Evolutionary conservation across 2,329 filamentous ascomycete genomes (phyloP).

Genomic region (Emmonsia crescens): DNA sequence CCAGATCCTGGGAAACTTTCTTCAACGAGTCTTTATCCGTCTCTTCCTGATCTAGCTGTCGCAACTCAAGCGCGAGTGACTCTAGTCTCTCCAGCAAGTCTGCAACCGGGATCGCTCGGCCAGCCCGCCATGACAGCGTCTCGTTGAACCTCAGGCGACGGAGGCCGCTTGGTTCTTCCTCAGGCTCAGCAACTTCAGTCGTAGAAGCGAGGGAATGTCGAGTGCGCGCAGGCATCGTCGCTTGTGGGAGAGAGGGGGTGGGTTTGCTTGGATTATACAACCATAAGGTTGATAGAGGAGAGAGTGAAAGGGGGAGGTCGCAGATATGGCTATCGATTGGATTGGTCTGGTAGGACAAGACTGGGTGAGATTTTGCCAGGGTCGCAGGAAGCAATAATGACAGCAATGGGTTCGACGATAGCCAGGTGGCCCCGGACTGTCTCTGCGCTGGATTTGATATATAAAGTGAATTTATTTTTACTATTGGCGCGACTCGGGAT

Average conservation of each 20-base stretch:
- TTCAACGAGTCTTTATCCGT: conserved; percentile 72
- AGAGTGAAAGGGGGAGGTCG: background rate
- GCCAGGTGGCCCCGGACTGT: background rate
- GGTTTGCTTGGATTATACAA: conserved; percentile 13
- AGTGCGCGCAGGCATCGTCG: conserved; percentile 35
- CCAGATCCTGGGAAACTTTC: conserved; percentile 75
- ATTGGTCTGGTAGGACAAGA: background rate
- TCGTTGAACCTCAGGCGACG: conserved; percentile 64
- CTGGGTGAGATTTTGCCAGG: background rate
- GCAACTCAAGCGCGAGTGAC: conserved; percentile 68
- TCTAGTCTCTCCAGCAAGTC: conserved; percentile 75
- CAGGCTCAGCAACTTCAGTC: conserved; percentile 19
- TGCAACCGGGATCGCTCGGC: conserved; percentile 73
- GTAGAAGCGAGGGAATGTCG: conserved; percentile 25
- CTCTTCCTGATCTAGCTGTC: conserved; percentile 76
- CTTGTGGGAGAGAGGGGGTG: background rate
- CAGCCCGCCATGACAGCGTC: conserved; percentile 79
- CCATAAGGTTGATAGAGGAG: background rate
- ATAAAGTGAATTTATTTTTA: background rate
- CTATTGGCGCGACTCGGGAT: background rate
- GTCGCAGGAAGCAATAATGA: background rate
- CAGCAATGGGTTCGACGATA: background rate
- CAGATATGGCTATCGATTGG: background rate
- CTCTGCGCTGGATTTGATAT: background rate
- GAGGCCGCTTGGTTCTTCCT: conserved; percentile 25